Conservation (phyloP, 352 stramenopile genomes). For the Hyaloperonospora brassicae region DNA sequence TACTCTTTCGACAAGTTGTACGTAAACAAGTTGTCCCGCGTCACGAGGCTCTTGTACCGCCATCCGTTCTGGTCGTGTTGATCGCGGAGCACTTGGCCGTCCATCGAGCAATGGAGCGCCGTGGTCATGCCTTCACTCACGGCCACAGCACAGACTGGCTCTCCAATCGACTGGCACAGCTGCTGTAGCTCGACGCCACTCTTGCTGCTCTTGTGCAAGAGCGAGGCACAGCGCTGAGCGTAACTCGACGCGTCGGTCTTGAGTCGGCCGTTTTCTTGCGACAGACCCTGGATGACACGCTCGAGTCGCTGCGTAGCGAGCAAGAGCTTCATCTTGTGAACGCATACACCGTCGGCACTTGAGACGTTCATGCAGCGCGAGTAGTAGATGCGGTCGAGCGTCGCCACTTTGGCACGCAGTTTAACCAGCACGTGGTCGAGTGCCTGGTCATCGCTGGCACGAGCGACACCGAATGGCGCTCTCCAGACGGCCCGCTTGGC, state of each 20-base stretch:
- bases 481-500: constrained; percentile 1
- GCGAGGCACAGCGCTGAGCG: constrained; percentile 13
- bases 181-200: constrained; percentile 8
- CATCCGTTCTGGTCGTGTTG: constrained; percentile 26
- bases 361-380: constrained; percentile 41
- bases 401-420: constrained; percentile 42
- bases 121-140: constrained; percentile 18
- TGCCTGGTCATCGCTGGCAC: constrained; percentile 13
- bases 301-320: constrained; percentile 44
- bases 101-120: constrained; percentile 21
- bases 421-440: constrained; percentile 39
- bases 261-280: constrained; percentile 38
- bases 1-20: constrained; percentile 31
- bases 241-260: constrained; percentile 28
- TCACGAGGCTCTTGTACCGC: constrained; percentile 27
- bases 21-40: constrained; percentile 19
- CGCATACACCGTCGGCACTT: constrained; percentile 16
- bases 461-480: too few species aligned
- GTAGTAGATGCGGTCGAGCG: constrained; percentile 57
- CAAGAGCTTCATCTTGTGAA: constrained; percentile 44
- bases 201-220: constrained; percentile 8
- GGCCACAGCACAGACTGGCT: constrained; percentile 13
- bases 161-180: constrained; percentile 17
- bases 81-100: constrained; percentile 26
- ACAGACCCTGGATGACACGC: constrained; percentile 38